A percentile compares a stretch with the other conserved stretches of the same genome.
These are phyloP conservation scores for Trypanosoma theileri DNA, from an alignment of 208 protist species.

Conservation along the genomic window DNA sequence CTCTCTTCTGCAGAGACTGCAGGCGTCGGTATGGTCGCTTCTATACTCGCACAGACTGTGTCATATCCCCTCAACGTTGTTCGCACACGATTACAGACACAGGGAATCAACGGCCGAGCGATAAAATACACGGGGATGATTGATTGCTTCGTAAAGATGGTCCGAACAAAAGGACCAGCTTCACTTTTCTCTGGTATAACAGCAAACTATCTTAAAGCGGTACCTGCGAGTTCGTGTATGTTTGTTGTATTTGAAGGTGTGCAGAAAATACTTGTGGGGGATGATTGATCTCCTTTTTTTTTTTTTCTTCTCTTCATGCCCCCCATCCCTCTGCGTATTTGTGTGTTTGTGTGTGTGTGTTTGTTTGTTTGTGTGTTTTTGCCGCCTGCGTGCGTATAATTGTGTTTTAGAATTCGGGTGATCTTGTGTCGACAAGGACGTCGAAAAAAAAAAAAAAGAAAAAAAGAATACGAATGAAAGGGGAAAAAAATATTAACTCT, in stretches of 20 bases:
- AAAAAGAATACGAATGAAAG: no score
- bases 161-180: constrained; percentile 66
- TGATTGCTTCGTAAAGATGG: constrained; percentile 86
- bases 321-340: background rate
- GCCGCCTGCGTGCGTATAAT: no score
- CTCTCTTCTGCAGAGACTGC: constrained; percentile 73
- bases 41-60: constrained; percentile 81
- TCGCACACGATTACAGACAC: constrained; percentile 87
- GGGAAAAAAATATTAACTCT: no score
- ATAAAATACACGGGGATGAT: constrained; percentile 82
- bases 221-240: constrained; percentile 80
- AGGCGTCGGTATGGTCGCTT: constrained; percentile 74
- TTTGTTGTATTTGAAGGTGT: constrained; percentile 88
- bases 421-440: no score
- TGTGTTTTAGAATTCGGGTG: no score
- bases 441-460: no score
- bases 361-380: background rate
- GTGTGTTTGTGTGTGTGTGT: background rate
- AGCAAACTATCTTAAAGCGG: constrained; percentile 88
- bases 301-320: no score
- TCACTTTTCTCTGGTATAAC: constrained; percentile 88
- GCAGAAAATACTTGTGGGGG: constrained; percentile 59
- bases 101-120: constrained; percentile 79
- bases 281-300: constrained; percentile 36
- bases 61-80: constrained; percentile 92